These are phyloP conservation scores for Colletotrichum lupini DNA, from an alignment of 2,329 filamentous ascomycete genomes.

Conservation along the genomic window DNA sequence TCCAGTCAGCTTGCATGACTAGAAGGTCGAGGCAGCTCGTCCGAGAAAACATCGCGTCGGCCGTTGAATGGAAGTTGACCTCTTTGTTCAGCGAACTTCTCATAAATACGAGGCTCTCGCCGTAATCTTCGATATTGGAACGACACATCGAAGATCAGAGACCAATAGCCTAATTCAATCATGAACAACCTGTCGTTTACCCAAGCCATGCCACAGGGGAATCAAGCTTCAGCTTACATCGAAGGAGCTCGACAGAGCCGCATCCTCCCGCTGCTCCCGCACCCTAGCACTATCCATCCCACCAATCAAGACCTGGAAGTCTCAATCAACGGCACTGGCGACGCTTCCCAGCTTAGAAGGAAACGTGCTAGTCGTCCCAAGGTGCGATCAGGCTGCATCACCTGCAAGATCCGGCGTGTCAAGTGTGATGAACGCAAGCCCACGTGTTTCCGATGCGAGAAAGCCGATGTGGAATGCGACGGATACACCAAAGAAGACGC, in stretches of 20 bases:
- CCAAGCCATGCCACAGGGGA: neutral
- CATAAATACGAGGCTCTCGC: neutral
- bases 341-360: neutral
- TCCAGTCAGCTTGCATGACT: neutral
- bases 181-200: neutral
- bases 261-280: neutral
- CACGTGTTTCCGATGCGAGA: constrained; percentile 36
- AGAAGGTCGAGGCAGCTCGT: too few relatives aligned
- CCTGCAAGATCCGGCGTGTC: constrained; percentile 42
- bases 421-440: constrained; percentile 46
- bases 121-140: neutral
- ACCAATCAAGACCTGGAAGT: neutral
- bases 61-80: too few relatives aligned
- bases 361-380: constrained; percentile 34
- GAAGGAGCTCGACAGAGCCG: neutral
- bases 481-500: constrained; percentile 28
- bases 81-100: neutral
- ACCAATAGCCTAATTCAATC: neutral
- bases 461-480: constrained; percentile 33
- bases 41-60: too few relatives aligned
- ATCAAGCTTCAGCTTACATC: neutral
- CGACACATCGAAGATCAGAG: neutral
- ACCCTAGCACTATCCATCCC: too few relatives aligned
- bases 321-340: neutral
- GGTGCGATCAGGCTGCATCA: constrained; percentile 36